phyloP scores from a whole-genome alignment of 2,329 filamentous ascomycete species.

The Aspergillus viridinutans region DNA sequence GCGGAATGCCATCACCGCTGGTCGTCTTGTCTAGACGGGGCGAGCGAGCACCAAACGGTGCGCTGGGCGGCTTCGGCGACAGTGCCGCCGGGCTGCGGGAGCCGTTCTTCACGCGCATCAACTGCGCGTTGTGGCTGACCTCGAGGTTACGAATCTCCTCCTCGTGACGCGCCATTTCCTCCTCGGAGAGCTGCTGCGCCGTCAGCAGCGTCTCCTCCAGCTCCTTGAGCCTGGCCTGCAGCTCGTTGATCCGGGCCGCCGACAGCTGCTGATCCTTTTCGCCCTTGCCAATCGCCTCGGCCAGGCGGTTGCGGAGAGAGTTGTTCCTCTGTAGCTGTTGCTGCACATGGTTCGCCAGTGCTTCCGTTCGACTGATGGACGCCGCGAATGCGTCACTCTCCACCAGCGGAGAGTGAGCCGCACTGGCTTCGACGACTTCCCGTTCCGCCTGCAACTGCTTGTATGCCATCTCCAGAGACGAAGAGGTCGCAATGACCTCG shows the following conservation, averaged over 20 bases:
- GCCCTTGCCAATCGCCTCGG: constrained; percentile 74
- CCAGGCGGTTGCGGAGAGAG: constrained; percentile 68
- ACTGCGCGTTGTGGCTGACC: constrained; percentile 70
- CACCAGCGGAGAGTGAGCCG: constrained; percentile 67
- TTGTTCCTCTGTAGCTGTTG: constrained; percentile 76
- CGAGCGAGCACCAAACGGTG: constrained; percentile 57
- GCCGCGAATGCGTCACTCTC: constrained; percentile 64
- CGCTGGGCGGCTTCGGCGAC: constrained; percentile 57
- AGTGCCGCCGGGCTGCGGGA: constrained; percentile 42
- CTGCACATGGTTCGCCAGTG: constrained; percentile 72
- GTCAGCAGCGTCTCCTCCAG: constrained; percentile 80
- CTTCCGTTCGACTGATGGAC: constrained; percentile 73
- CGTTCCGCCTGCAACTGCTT: constrained; percentile 65
- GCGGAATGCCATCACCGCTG: constrained; percentile 55
- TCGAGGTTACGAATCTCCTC: constrained; percentile 73
- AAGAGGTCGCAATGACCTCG: constrained; percentile 57
- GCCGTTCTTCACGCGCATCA: constrained; percentile 65
- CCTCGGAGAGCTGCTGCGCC: constrained; percentile 83
- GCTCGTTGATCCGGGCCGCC: constrained; percentile 72
- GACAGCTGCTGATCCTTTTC: constrained; percentile 79
- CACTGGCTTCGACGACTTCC: constrained; percentile 63
- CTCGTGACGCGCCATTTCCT: constrained; percentile 76
- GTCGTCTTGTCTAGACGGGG: constrained; percentile 59
- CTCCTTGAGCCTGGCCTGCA: constrained; percentile 73
- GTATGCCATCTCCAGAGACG: constrained; percentile 70